phyloP scores from a whole-genome alignment of 495 filamentous ascomycete genomes.

The Tuber umbilicatum region DNA sequence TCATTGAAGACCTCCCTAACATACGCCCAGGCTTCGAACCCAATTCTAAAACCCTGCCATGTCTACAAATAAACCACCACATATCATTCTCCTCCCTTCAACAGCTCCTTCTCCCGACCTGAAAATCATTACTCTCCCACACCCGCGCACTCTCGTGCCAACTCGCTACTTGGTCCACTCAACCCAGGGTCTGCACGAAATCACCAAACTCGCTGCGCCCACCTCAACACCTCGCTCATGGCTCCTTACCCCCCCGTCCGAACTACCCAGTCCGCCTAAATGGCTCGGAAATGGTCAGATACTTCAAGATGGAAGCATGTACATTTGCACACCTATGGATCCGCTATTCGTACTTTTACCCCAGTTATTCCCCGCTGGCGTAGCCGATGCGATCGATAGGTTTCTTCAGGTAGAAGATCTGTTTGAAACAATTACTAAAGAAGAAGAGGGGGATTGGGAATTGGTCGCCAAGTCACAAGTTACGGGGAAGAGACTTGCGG shows the following conservation, averaged over 20 bases:
- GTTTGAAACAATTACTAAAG: slow-evolving; percentile 52
- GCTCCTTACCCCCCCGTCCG: slow-evolving; percentile 51
- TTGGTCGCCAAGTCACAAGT: slow-evolving; percentile 44
- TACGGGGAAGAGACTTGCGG: slow-evolving; percentile 50
- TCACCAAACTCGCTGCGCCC: slow-evolving; percentile 67
- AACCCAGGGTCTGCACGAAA: slow-evolving; percentile 73
- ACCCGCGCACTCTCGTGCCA: slow-evolving; percentile 62
- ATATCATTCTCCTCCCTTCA: slow-evolving; percentile 75
- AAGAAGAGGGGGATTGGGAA: slow-evolving; percentile 42
- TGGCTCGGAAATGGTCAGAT: slow-evolving; percentile 47
- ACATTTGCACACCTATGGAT: slow-evolving; percentile 78
- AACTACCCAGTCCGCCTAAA: background rate
- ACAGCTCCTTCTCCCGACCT: slow-evolving; percentile 51
- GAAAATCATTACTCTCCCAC: slow-evolving; percentile 67
- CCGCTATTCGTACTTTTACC: slow-evolving; percentile 77
- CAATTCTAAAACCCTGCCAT: slow-evolving; percentile 42
- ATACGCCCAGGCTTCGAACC: background rate
- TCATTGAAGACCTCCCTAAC: background rate
- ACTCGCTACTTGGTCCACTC: slow-evolving; percentile 77
- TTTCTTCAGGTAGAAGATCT: slow-evolving; percentile 79
- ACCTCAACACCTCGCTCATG: slow-evolving; percentile 58
- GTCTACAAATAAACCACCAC: slow-evolving; percentile 47
- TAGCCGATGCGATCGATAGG: slow-evolving; percentile 46
- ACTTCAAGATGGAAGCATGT: slow-evolving; percentile 60
- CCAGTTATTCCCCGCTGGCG: slow-evolving; percentile 48